Percentiles rank a stretch among this genome's conserved stretches.
Evolutionary conservation across 1,284 basidiomycete genomes (phyloP).

Genomic region (Baeospora myosura): DNA sequence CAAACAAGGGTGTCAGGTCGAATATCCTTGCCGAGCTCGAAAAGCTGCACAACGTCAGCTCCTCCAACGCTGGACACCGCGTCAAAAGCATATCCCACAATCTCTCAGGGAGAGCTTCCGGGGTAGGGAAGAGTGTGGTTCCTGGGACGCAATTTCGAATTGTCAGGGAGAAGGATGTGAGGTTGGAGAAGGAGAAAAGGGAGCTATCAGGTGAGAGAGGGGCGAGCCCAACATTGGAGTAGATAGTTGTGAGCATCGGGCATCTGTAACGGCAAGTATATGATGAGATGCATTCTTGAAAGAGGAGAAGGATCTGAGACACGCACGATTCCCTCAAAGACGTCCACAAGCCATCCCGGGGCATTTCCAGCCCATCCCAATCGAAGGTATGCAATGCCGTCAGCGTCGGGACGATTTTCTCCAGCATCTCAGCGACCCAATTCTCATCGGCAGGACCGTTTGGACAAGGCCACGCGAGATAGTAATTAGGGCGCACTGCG

Average conservation of each 20-base stretch:
- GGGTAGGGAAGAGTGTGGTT: slow-evolving; percentile 27
- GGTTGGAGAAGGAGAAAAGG: slow-evolving; percentile 32
- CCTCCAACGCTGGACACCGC: slow-evolving; percentile 35
- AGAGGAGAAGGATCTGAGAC: neutral
- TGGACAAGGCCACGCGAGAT: slow-evolving; percentile 37
- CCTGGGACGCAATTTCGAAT: slow-evolving; percentile 31
- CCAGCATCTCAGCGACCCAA: slow-evolving; percentile 30
- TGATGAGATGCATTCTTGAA: slow-evolving; percentile 1
- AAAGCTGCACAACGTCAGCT: slow-evolving; percentile 38
- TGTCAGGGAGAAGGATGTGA: slow-evolving; percentile 35
- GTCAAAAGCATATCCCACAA: slow-evolving; percentile 38
- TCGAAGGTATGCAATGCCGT: slow-evolving; percentile 32
- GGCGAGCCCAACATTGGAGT: slow-evolving; percentile 31
- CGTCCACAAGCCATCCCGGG: slow-evolving; percentile 31
- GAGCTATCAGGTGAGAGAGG: slow-evolving; percentile 26
- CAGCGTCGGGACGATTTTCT: slow-evolving; percentile 23
- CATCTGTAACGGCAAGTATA: slow-evolving; percentile 23
- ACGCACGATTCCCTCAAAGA: slow-evolving; percentile 29
- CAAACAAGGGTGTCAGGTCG: slow-evolving; percentile 20
- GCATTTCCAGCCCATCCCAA: slow-evolving; percentile 41
- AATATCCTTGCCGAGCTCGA: slow-evolving; percentile 34
- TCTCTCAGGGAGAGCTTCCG: slow-evolving; percentile 27
- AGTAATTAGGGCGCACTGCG: slow-evolving; percentile 39
- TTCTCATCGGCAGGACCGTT: slow-evolving; percentile 30
- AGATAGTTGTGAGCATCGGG: slow-evolving; percentile 31